Evolutionary conservation across 495 filamentous ascomycete species (phyloP), one percentile per base, ranked within the genome.

Genomic region (Bryoglossum gracile): DNA sequence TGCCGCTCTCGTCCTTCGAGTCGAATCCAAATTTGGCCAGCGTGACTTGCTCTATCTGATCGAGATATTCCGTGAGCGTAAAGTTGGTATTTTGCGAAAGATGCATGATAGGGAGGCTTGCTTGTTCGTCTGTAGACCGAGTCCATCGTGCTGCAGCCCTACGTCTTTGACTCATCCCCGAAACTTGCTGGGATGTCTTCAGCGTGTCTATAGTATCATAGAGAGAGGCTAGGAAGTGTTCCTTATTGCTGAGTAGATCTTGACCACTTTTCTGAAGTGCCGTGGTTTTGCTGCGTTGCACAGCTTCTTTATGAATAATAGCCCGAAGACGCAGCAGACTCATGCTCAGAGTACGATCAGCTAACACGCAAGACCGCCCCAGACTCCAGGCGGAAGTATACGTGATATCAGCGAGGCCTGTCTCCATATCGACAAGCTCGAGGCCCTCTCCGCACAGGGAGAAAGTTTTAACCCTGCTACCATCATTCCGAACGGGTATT

Each of bases 371-470:
- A 0, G 48, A 55, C 13, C 10, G 43, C 2, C 55, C 69, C 41
- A 51, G 48, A 47, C 63, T 55, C 56, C 57, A 65, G 0, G 62
- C 51, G 0, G 53, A 23, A 3, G 48, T 43, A 26, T 59, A 62
- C 1, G 54, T 32, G 0, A 64, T 11, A 23, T 61, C 63, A 34
- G 64, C 73, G 4, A 79, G 17, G 0, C 66, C 64, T 0, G 63
- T 30, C 1, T 63, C 9, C 9, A 40, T 23, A 38, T 81, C 77
- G 1, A 79, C 34, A 9, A 77, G 66, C 51, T 76, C 66, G 8
- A 67, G 46, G 40, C 70, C 64, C 2, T 28, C 37, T 0, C 50
- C 3, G 2, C 8, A 17, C 4, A 21, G 42, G 6, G 43, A 47
- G 0, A 2, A 10, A 1, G 1, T 19, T 10, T 32, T 18, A 1